phyloP scores from a whole-genome alignment of 495 filamentous ascomycete genomes.

The Chlorociboria aeruginascens region DNA sequence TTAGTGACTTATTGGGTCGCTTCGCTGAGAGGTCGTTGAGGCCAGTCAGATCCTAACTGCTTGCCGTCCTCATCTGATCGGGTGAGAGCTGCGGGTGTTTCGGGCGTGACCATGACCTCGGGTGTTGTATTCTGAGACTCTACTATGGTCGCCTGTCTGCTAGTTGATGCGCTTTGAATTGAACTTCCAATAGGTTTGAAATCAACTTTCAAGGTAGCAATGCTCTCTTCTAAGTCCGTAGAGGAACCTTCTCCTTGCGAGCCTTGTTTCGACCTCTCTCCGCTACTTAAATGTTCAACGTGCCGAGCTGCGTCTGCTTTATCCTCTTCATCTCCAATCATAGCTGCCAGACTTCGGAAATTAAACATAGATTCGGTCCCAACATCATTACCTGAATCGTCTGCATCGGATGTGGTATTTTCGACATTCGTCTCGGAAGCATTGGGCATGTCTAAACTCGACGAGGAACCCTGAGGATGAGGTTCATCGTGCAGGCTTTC shows the following conservation, averaged over 20 bases:
- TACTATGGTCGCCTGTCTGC: not conserved
- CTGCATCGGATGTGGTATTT: conserved; percentile 33
- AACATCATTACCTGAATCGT: conserved; percentile 20
- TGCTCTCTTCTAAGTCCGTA: conserved; percentile 13
- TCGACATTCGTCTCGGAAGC: conserved; percentile 27
- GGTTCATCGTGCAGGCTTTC: conserved; percentile 39
- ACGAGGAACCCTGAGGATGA: conserved; percentile 26
- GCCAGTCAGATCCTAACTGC: conserved; percentile 12
- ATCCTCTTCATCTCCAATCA: conserved; percentile 56
- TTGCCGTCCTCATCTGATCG: conserved; percentile 11
- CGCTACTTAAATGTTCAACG: conserved; percentile 26
- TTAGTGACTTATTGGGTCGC: conserved; percentile 10
- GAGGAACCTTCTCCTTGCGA: not conserved
- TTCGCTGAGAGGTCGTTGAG: conserved; percentile 1
- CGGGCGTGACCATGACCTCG: conserved; percentile 17
- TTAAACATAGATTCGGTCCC: conserved; percentile 77
- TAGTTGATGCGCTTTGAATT: not conserved
- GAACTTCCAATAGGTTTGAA: not conserved
- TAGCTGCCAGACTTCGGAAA: conserved; percentile 75
- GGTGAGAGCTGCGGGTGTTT: conserved; percentile 14
- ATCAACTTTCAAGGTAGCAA: conserved; percentile 13
- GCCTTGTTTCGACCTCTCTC: conserved; percentile 2
- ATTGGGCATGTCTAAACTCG: conserved; percentile 31
- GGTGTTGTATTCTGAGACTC: conserved; percentile 9
- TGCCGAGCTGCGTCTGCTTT: conserved; percentile 22